phyloP scores from a whole-genome alignment of 768 basidiomycete species.

The Mycena amicta region DNA sequence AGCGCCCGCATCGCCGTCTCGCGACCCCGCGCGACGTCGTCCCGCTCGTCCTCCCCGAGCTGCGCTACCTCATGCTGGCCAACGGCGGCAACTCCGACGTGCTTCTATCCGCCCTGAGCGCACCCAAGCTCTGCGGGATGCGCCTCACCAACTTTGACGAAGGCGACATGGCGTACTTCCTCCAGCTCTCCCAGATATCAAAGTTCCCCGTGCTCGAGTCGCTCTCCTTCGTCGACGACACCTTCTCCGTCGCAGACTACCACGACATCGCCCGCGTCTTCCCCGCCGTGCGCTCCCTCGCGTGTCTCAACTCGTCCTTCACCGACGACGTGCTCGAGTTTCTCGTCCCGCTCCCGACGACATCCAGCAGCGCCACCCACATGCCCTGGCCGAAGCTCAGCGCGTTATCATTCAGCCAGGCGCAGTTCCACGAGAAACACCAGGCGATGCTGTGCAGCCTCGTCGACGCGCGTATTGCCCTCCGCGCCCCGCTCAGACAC shows the following conservation, averaged over 20 bases:
- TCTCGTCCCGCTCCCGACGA: slow-evolving; percentile 13
- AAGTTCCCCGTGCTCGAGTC: slow-evolving; percentile 19
- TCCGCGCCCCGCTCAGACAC: slow-evolving; percentile 11
- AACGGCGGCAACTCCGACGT: slow-evolving; percentile 19
- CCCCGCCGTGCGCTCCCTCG: slow-evolving; percentile 12
- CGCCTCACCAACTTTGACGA: slow-evolving; percentile 19
- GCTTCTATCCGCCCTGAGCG: slow-evolving; percentile 10
- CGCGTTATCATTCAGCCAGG: slow-evolving; percentile 9
- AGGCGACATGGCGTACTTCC: slow-evolving; percentile 16
- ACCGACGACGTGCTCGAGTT: slow-evolving; percentile 19
- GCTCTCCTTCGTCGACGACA: slow-evolving; percentile 8
- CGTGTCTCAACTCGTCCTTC: slow-evolving; percentile 13
- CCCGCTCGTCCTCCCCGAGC: slow-evolving; percentile 10
- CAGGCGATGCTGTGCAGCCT: slow-evolving; percentile 19
- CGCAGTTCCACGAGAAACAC: slow-evolving; percentile 19
- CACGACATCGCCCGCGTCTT: slow-evolving; percentile 19
- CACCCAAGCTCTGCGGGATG: slow-evolving; percentile 12
- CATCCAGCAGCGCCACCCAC: slow-evolving; percentile 6
- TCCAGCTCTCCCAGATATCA: slow-evolving; percentile 12
- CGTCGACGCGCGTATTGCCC: slow-evolving; percentile 12
- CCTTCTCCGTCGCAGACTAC: slow-evolving; percentile 10
- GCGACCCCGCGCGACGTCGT: slow-evolving; percentile 9
- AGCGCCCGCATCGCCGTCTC: slow-evolving; percentile 10
- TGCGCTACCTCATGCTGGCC: slow-evolving; percentile 16
- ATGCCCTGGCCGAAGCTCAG: slow-evolving; percentile 19